A percentile compares a stretch with the other conserved stretches of the same genome.
phyloP scores from a whole-genome alignment of 257 asterid species.

The Verbascum thapsus region DNA sequence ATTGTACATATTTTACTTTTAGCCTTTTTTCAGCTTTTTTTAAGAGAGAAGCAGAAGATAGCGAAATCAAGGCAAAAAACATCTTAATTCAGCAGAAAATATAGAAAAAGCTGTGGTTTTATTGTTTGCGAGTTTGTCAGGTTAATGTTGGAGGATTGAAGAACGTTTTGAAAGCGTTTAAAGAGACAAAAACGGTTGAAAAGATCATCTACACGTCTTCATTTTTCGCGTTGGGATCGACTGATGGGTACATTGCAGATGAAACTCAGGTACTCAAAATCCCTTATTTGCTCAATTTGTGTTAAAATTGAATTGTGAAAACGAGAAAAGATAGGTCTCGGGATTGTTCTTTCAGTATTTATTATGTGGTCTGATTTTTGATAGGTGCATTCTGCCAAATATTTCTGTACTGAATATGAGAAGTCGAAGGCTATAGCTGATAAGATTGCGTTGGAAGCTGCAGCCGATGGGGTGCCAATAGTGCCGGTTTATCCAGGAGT shows the following conservation, averaged over 20 bases:
- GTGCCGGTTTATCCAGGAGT: slow-evolving; percentile 94
- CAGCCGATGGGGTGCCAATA: slow-evolving; percentile 70
- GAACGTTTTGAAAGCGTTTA: slow-evolving; percentile 71
- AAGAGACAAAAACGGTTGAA: slow-evolving; percentile 57
- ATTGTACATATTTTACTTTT: too few species aligned
- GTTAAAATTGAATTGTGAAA: background rate
- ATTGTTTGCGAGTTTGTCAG: slow-evolving; percentile 36
- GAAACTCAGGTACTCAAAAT: slow-evolving; percentile 62
- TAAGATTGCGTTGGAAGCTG: slow-evolving; percentile 83
- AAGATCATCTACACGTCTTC: slow-evolving; percentile 89
- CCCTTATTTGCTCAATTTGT: background rate
- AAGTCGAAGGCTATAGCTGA: slow-evolving; percentile 79
- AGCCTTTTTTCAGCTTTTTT: too few species aligned
- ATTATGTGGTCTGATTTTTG: background rate
- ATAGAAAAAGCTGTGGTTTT: too few species aligned
- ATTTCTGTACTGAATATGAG: slow-evolving; percentile 84
- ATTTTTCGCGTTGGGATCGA: slow-evolving; percentile 85
- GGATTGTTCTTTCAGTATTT: slow-evolving; percentile 20
- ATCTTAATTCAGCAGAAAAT: too few species aligned
- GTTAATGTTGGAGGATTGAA: slow-evolving; percentile 89
- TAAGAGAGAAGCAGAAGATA: too few species aligned
- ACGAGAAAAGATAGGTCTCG: background rate
- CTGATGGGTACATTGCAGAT: slow-evolving; percentile 81
- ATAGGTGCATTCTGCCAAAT: slow-evolving; percentile 65
- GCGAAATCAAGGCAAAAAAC: too few species aligned